Conservation (phyloP, 208 protist species). For the Tritrichomonas musculus region DNA sequence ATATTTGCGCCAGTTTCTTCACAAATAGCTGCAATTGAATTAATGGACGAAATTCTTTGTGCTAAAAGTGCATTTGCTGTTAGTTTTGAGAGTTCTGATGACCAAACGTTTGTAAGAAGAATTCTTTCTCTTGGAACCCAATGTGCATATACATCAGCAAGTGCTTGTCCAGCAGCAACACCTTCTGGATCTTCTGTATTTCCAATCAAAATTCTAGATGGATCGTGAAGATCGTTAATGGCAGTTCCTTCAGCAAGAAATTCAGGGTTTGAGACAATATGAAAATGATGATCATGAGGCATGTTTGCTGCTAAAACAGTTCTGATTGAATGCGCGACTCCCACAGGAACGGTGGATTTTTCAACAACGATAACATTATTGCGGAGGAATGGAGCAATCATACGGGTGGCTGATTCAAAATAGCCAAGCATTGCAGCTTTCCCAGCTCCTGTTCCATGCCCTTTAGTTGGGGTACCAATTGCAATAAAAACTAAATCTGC, state of each 20-base stretch:
- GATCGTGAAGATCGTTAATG: constrained; percentile 72
- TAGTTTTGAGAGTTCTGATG: constrained; percentile 87
- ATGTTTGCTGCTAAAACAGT: constrained; percentile 47
- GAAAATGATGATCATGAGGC: constrained; percentile 53
- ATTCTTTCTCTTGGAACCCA: constrained; percentile 77
- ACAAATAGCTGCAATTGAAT: constrained; percentile 66
- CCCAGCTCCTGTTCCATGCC: constrained; percentile 65
- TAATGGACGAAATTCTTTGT: constrained; percentile 89
- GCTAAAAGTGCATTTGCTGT: constrained; percentile 89
- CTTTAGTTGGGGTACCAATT: constrained; percentile 90
- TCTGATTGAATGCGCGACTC: constrained; percentile 56
- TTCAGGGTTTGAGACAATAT: constrained; percentile 89
- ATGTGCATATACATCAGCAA: constrained; percentile 52
- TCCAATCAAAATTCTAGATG: constrained; percentile 89
- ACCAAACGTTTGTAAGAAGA: constrained; percentile 81
- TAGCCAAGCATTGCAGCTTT: constrained; percentile 38
- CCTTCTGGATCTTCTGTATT: constrained; percentile 59
- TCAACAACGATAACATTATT: constrained; percentile 74
- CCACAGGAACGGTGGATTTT: constrained; percentile 77
- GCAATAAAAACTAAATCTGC: constrained; percentile 86
- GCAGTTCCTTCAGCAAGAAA: constrained; percentile 88
- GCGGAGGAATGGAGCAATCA: background rate
- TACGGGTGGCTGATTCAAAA: background rate
- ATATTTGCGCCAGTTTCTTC: constrained; percentile 56
- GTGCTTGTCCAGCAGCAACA: constrained; percentile 50